phyloP scores from a whole-genome alignment of 495 filamentous ascomycete species.

The Lasiosphaeriaceae sp. region DNA sequence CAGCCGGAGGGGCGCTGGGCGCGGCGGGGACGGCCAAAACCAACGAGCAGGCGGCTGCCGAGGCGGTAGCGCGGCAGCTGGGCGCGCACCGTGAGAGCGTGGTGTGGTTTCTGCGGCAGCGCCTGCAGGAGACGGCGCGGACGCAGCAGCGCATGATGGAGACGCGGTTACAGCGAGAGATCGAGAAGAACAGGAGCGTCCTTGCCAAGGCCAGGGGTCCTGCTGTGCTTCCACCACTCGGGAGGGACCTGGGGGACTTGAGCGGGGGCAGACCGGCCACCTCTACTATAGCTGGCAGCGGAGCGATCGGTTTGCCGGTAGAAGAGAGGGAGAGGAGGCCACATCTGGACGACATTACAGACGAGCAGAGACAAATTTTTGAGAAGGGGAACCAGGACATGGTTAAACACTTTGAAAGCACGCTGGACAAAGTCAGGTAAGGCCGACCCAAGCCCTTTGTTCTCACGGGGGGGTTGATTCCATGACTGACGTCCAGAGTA shows the following conservation, averaged over 20 bases:
- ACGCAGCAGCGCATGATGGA: constrained; percentile 90
- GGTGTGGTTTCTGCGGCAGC: constrained; percentile 71
- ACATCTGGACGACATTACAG: constrained; percentile 56
- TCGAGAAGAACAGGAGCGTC: constrained; percentile 86
- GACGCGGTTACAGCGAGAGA: constrained; percentile 71
- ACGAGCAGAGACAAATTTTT: constrained; percentile 88
- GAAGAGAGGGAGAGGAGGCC: constrained; percentile 35
- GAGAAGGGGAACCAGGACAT: constrained; percentile 90
- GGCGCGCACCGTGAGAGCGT: constrained; percentile 71
- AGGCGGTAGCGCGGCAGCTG: constrained; percentile 58
- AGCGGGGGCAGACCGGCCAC: constrained; percentile 3
- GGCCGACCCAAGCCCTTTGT: background rate
- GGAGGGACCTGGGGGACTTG: constrained; percentile 6
- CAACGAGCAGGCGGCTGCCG: constrained; percentile 63
- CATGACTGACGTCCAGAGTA: constrained; percentile 28
- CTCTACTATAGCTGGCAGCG: background rate
- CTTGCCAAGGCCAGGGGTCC: constrained; percentile 60
- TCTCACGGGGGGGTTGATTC: background rate
- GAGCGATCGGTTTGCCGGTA: constrained; percentile 23
- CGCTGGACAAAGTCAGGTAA: constrained; percentile 86
- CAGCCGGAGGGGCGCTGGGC: constrained; percentile 52
- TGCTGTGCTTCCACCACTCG: background rate
- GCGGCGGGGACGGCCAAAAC: constrained; percentile 35
- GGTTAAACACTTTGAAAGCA: constrained; percentile 87
- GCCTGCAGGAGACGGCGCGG: constrained; percentile 68